Evolutionary conservation across 2,329 filamentous ascomycete species (phyloP), one percentile per base, ranked within the genome.

Genomic region (Colletotrichum lindemuthianum): DNA sequence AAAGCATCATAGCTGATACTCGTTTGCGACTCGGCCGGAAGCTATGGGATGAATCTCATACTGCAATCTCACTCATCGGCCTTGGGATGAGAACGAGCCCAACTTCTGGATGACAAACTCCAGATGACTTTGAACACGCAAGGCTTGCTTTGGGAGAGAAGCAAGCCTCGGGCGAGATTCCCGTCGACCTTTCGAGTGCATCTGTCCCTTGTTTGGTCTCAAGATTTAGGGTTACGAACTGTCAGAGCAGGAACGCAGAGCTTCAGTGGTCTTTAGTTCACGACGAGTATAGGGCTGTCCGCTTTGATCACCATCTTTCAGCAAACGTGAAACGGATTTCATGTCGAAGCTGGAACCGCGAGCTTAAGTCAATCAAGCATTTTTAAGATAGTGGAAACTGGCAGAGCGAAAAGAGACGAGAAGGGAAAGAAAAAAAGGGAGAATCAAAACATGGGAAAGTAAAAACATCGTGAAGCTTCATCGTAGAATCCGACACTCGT

Each of bases 291-390:
- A 63, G 59, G 63, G 59, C 58, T 63, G 63, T 41, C 15, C 59
- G 63, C 58, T 57, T 57, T 63, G 63, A 63, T 44, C 36, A 45
- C 48, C 37, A 40, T 49, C 40, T 55, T 63, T 63, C 51, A 63
- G 47, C 52, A 51, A 45, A 57, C 52, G 43, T 65, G 63, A 65
- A 65, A 65, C 63, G 7, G 41, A 47, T 53, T 13, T 34, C 59
- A 63, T 37, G 13, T 43, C 15, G 58, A 43, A 37, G 34, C 36
- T 24, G 32, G 51, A 49, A 65, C 58, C 58, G 45, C 45, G 63
- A 64, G 59, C 43, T 69, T 61, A 68, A 72, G 69, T 69, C 67
- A 70, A 71, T 68, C 69, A 71, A 72, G 70, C 69, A 65, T 71
- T 70, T 68, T 59, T 47, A 24, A 24, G 52, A 59, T 48, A 34